Conservation (phyloP, 441 rosid genomes). For the Sinapis alba region DNA sequence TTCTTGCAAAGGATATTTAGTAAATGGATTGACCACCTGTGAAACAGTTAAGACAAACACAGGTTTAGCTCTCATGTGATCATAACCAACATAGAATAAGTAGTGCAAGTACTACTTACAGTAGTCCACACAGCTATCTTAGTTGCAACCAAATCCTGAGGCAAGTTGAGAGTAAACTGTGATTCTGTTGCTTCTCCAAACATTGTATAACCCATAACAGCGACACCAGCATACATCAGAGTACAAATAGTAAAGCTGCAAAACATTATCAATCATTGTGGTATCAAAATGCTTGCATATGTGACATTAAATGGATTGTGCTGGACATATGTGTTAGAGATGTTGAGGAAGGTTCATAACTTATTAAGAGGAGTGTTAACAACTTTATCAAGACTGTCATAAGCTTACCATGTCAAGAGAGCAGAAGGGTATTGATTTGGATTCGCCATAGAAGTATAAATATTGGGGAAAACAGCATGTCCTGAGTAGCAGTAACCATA, state of each 20-base stretch:
- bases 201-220: conserved; percentile 87
- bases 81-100: conserved; percentile 2
- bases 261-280: conserved; percentile 43
- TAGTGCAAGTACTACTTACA: conserved; percentile 41
- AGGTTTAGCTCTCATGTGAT: not conserved
- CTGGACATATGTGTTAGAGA: not conserved
- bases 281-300: conserved; percentile 45
- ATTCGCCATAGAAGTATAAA: conserved; percentile 87
- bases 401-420: conserved; percentile 66
- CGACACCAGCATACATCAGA: conserved; percentile 73
- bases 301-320: not conserved
- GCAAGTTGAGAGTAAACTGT: conserved; percentile 93
- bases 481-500: conserved; percentile 94
- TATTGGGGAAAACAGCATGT: conserved; percentile 94
- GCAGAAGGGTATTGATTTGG: conserved; percentile 68
- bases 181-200: conserved; percentile 78
- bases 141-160: conserved; percentile 75
- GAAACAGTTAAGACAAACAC: not conserved
- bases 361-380: not conserved
- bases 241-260: conserved; percentile 77
- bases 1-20: conserved; percentile 30
- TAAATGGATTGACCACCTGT: conserved; percentile 31
- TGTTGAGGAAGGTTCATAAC: not conserved
- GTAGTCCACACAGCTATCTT: conserved; percentile 79
- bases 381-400: not conserved